Evolutionary conservation across 2,329 filamentous ascomycete species (phyloP), one percentile per base, ranked within the genome.

Genomic region (Paraphoma chrysanthemicola): DNA sequence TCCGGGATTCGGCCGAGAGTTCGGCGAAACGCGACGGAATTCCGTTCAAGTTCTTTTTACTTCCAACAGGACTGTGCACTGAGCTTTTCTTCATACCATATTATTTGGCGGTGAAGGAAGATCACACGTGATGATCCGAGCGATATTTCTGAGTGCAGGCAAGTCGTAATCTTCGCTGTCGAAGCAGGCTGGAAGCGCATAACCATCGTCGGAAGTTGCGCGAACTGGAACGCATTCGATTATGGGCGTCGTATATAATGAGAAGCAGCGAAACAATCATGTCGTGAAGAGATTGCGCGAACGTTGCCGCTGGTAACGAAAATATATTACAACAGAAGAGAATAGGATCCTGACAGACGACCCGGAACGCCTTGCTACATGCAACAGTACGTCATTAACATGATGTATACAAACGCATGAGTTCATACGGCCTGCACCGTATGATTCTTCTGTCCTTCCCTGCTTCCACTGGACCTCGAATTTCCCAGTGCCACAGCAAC

Each of bases 401-500:
- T 17, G 39, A 42, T 14, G 16, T 11, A 10, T 42, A 17, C 16
- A 7, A 16, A n/a, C 16, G 14, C 14, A 23, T 23, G 16, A 42
- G 39, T 8, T 53, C 43, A 60, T 7, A 54, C 51, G n/a, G 48
- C 33, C 29, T 49, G 51, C 57, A 28, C 44, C 17, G 48, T 33
- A 10, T 55, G 16, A 9, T 36, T 48, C 7, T 44, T 41, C 4
- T 48, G 23, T 3, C n/a, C 53, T n/a, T 39, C 36, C 2, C 48
- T 8, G 36, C 50, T 62, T 3, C 38, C 39, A 41, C 38, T 48
- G 5, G 60, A 60, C 6, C 42, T 48, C n/a, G 51, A 51, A 12
- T 55, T 64, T 7, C 56, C 59, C 8, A 64, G 51, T 9, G 45
- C 54, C 29, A 66, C 53, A 16, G 56, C 57, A 9, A 63, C 53